These are phyloP conservation scores for Zymoseptoria tritici DNA, from an alignment of 2,329 filamentous ascomycete species.

Conservation along the genomic window DNA sequence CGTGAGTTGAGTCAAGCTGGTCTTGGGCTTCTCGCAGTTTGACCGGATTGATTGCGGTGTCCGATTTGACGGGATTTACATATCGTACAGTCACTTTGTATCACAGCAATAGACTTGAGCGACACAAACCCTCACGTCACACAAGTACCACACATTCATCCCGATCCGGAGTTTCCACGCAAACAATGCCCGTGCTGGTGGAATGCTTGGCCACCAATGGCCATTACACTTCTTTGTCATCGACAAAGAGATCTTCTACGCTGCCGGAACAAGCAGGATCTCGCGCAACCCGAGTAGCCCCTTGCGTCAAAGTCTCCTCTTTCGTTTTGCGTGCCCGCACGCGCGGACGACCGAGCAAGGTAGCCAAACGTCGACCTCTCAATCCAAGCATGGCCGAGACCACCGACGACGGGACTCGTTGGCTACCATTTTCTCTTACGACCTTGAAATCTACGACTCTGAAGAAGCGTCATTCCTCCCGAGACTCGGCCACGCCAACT, in stretches of 20 bases:
- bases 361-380: neutral
- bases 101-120: neutral
- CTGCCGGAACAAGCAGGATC: neutral
- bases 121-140: neutral
- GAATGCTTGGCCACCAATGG: conserved; percentile 15
- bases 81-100: neutral
- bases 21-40: neutral
- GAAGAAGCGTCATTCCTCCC: neutral
- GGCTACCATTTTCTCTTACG: neutral
- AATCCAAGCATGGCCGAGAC: neutral
- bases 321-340: neutral
- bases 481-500: neutral
- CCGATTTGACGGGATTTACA: neutral
- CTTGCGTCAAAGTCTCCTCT: neutral
- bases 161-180: neutral
- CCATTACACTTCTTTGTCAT: conserved; percentile 9
- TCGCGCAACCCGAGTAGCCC: neutral
- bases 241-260: neutral
- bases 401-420: neutral
- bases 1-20: neutral
- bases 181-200: neutral
- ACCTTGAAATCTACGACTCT: neutral
- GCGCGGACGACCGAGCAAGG: neutral
- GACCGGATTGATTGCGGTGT: neutral
- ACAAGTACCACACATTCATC: neutral